Evolutionary conservation across 108 stramenopile species (phyloP), one percentile per base, ranked within the genome.

Genomic region (Nannochloropsis gaditana): DNA sequence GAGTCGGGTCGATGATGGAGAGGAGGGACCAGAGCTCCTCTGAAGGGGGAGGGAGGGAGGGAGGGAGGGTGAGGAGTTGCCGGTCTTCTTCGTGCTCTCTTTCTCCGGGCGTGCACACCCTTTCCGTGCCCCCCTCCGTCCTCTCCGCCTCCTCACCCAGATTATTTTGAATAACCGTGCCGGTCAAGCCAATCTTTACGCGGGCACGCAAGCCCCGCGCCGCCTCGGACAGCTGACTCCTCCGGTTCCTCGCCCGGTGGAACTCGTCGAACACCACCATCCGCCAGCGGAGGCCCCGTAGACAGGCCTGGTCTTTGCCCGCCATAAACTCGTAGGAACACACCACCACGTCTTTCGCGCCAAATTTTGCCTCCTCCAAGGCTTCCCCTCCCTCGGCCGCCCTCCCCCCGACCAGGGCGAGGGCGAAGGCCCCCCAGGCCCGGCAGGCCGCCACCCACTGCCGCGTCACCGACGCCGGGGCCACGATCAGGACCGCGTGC

Each of bases 241-340:
- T 82, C n/a, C 50, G 15, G 15, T 81, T 82, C 45, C 82, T 86
- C 45, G 82, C 47, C 50, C 50, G 82, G 86, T 86, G 86, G 86
- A 82, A 86, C 82, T 86, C 86, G 44, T 86, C 86, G 86, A 86
- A 86, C 21, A 86, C 42, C 21, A 86, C 86, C 45, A 82, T 82
- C 11, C 82, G 81, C 43, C 81, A 86, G 10, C 50, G 82, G 31
- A 41, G 41, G 21, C 19, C 45, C 9, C 73, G 45, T 17, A 86
- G 82, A 4, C 82, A 44, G 50, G 11, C n/a, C 81, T 21, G 43
- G 43, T 43, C 43, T 21, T 43, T 45, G 10, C 86, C 59, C 4
- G 15, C 82, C 50, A 86, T 79, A 43, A 82, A 19, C 43, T 82
- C 81, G 82, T 86, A 86, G 81, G 81, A 82, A 82, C 45, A 82